Conservation (phyloP, 139 green algal genomes). For the Mesotaenium endlicherianum region DNA sequence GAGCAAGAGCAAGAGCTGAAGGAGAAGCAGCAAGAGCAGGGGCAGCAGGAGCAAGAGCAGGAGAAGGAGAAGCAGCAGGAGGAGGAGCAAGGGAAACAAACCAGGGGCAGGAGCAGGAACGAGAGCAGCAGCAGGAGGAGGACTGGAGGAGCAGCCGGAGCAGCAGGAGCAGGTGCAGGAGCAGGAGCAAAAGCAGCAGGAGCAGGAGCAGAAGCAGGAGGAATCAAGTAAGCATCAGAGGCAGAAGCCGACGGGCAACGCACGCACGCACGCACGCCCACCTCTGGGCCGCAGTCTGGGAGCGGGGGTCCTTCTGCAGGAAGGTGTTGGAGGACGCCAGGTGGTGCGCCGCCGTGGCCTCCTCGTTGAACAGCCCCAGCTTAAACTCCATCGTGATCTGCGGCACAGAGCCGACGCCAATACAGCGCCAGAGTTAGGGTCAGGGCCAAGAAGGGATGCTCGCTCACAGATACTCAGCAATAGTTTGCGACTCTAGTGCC, state of each 20-base stretch:
- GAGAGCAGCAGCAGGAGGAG: no score
- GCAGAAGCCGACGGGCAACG: background rate
- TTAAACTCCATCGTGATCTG: constrained; percentile 15
- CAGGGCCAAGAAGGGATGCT: background rate
- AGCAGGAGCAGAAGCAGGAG: background rate
- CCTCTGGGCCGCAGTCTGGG: constrained; percentile 44
- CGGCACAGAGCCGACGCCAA: background rate
- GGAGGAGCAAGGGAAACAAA: no score
- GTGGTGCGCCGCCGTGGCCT: background rate
- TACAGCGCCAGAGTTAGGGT: background rate
- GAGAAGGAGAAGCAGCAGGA: no score
- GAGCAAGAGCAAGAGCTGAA: no score
- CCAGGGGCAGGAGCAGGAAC: no score
- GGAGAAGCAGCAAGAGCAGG: no score
- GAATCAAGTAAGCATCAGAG: background rate
- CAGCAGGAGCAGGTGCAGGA: background rate
- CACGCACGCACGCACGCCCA: constrained; percentile 24
- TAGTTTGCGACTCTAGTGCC: no score
- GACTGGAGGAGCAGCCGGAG: background rate
- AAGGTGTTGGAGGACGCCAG: background rate
- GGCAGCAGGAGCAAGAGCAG: no score
- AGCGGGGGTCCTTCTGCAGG: background rate
- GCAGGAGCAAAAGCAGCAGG: background rate
- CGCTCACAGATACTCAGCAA: no score
- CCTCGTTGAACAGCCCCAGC: constrained; percentile 24